Evolutionary conservation across 345 rosid genomes (phyloP), one percentile per base, ranked within the genome.

Genomic region (Chamaenerion angustifolium): DNA sequence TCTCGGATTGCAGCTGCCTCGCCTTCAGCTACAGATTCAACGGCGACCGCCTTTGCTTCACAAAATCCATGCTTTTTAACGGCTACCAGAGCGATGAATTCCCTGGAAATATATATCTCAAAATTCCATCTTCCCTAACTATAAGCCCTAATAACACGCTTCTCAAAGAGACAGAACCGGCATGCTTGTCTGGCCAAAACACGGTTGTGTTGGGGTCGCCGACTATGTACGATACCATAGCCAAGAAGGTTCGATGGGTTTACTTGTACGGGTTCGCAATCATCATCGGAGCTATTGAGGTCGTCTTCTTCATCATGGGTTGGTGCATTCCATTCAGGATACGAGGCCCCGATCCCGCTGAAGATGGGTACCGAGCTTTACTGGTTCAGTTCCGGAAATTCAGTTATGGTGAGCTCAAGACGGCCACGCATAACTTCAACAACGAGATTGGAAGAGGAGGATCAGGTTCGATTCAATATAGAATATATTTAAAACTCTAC

Each of bases 231-330:
- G 63, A 27, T 18, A 15, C 45, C 7, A 17, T 1, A 4, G 55
- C 13, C 0, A 74, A 56, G 61, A 71, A 50, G 35, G 31, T 37
- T 51, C 64, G 44, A 71, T 71, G 77, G 75, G 23, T n/a, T 3
- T 74, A 71, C 66, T 54, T 77, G 27, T 74, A 71, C 46, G 58
- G 46, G 48, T 74, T 74, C 47, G 68, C 68, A 16, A 17, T 58
- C 3, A 55, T 53, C 7, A 31, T 77, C 35, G 83, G 80, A 11
- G 56, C 46, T 12, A 43, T 69, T 11, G 77, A 77, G 60, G 10
- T 67, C 15, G 10, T 71, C 41, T 48, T 66, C 56, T 0, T 67
- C 25, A 45, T 25, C 9, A 15, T 44, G n/a, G 71, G 61, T 10
- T 64, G 68, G 76, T 68, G 68, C 76, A 31, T 64, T 15, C 60